phyloP scores from a whole-genome alignment of 805 yeast species.

The Yarrowia phangngaensis region DNA sequence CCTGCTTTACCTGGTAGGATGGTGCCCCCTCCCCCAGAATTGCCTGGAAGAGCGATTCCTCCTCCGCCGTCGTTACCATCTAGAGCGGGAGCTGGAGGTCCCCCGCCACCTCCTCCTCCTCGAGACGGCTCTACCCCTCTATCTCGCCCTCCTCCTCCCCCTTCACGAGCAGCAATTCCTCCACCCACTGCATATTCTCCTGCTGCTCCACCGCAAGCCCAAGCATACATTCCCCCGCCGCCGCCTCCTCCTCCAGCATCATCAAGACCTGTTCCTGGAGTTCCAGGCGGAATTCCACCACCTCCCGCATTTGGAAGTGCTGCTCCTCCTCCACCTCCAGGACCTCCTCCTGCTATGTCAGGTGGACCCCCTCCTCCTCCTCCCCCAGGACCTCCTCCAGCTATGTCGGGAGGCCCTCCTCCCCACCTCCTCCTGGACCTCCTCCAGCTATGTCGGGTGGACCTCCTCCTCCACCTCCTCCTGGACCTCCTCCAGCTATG shows the following conservation, averaged over 20 bases:
- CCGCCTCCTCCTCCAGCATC: conserved; percentile 32
- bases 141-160: conserved; percentile 32
- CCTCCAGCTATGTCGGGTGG: conserved; percentile 32
- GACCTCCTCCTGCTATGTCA: conserved; percentile 32
- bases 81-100: conserved; percentile 21
- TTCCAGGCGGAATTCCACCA: conserved; percentile 13
- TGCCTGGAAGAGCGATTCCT: conserved; percentile 33
- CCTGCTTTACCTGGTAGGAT: conserved; percentile 27
- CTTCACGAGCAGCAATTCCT: conserved; percentile 32
- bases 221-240: conserved; percentile 31
- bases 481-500: conserved; percentile 34
- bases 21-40: conserved; percentile 28
- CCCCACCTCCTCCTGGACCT: conserved; percentile 38
- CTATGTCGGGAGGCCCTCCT: conserved; percentile 34
- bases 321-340: conserved; percentile 36
- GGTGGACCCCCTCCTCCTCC: conserved; percentile 32
- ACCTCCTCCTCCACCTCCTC: conserved; percentile 33
- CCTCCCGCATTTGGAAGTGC: conserved; percentile 32
- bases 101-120: conserved; percentile 45
- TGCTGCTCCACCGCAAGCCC: conserved; percentile 30
- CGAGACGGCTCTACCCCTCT: conserved; percentile 28
- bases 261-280: conserved; percentile 27
- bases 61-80: conserved; percentile 31
- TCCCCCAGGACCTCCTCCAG: conserved; percentile 33
- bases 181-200: conserved; percentile 31